phyloP scores from a whole-genome alignment of 495 filamentous ascomycete species.

The Achaetomiella virescens region DNA sequence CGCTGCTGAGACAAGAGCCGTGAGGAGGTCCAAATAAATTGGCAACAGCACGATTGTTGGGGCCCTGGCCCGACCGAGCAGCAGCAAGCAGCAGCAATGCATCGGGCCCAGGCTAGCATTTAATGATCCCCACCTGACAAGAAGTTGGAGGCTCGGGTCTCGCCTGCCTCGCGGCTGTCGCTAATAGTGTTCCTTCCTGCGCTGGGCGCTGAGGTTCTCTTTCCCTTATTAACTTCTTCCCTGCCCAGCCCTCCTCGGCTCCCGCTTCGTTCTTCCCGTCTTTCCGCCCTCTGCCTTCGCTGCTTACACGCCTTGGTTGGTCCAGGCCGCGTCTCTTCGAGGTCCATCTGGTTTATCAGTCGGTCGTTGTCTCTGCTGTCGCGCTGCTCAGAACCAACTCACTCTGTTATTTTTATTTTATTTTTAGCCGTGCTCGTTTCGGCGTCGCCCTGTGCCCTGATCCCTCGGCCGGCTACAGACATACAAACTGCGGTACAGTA shows the following conservation, averaged over 20 bases:
- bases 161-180: neutral
- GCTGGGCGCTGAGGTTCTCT: neutral
- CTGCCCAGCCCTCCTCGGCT: constrained; percentile 4
- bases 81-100: neutral
- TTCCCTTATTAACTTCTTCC: neutral
- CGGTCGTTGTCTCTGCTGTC: constrained; percentile 11
- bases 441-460: constrained; percentile 11
- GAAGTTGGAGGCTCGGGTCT: constrained; percentile 12
- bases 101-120: constrained; percentile 14
- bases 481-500: constrained; percentile 14
- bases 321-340: neutral
- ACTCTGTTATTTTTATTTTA: neutral
- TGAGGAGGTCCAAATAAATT: neutral
- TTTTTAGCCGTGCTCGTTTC: neutral
- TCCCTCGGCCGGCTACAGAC: constrained; percentile 13
- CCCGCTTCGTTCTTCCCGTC: constrained; percentile 7
- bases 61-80: neutral
- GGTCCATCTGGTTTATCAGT: constrained; percentile 1
- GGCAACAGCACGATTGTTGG: constrained; percentile 2
- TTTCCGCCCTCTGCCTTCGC: constrained; percentile 4
- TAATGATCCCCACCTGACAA: constrained; percentile 12
- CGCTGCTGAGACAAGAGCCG: neutral
- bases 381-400: neutral
- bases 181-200: neutral
- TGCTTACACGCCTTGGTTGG: constrained; percentile 5